Conservation (phyloP, 208 protist genomes). For the Trypanosoma caninum region DNA sequence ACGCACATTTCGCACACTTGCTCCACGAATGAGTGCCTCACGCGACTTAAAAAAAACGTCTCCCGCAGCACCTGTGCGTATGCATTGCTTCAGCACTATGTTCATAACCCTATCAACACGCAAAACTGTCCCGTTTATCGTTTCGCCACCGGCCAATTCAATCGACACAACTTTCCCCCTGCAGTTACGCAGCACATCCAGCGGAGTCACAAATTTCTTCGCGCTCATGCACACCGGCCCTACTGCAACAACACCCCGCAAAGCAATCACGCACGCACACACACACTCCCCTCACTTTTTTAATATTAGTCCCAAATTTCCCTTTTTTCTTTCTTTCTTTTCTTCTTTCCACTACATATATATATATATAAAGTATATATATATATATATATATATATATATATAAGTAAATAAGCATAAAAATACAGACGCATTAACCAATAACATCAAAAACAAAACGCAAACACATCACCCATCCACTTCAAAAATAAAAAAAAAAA, state of each 20-base stretch:
- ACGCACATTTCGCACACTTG: constrained; percentile 72
- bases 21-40: constrained; percentile 69
- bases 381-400: constrained; percentile 5
- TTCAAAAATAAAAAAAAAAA: constrained; percentile 11
- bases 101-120: constrained; percentile 81
- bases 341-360: no score
- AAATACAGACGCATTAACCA: not conserved
- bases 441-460: constrained; percentile 20
- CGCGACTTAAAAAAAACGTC: constrained; percentile 65
- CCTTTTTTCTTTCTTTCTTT: no score
- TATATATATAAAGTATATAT: not conserved
- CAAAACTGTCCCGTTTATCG: constrained; percentile 80
- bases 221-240: constrained; percentile 29
- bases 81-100: constrained; percentile 74
- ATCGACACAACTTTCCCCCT: constrained; percentile 74
- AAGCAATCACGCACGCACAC: not conserved
- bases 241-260: no score
- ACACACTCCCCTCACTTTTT: not conserved
- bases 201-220: constrained; percentile 42
- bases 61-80: constrained; percentile 56
- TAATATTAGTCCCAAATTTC: not conserved
- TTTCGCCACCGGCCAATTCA: constrained; percentile 65
- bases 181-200: constrained; percentile 82
- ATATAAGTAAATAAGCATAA: not conserved
- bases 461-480: not conserved